Conservation (phyloP, 257 asterid species). For the Hygrophila difformis region DNA sequence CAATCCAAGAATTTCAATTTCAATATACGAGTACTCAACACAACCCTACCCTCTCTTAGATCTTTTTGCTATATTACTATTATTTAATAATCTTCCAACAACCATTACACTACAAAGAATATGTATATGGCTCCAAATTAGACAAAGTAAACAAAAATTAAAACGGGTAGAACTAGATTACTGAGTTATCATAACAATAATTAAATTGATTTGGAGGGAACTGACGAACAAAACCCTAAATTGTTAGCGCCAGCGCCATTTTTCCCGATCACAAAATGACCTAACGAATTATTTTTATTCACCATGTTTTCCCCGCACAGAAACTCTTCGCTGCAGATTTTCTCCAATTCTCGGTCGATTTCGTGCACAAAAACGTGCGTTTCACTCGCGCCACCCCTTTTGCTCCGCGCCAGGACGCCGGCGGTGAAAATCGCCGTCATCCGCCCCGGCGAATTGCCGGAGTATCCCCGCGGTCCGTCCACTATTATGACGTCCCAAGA, state of each 20-base stretch:
- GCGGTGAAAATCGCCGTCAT: slow-evolving; percentile 73
- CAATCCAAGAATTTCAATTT: no score
- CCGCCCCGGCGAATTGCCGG: slow-evolving; percentile 53
- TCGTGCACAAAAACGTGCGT: slow-evolving; percentile 79
- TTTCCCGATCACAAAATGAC: slow-evolving; percentile 60
- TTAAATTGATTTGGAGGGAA: no score
- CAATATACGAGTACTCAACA: no score
- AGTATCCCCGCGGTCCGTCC: slow-evolving; percentile 67
- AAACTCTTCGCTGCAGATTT: slow-evolving; percentile 51
- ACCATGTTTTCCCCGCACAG: slow-evolving; percentile 53
- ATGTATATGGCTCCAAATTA: no score
- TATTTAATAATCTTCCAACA: no score
- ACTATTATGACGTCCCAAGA: slow-evolving; percentile 70
- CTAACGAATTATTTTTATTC: slow-evolving; percentile 33
- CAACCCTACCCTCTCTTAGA: no score
- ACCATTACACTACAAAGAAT: no score
- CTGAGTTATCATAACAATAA: no score
- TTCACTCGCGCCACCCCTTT: slow-evolving; percentile 31
- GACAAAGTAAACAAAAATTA: no score
- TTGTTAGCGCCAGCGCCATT: slow-evolving; percentile 18
- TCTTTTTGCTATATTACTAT: no score
- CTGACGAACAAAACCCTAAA: slow-evolving; percentile 45
- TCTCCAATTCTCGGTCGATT: slow-evolving; percentile 52
- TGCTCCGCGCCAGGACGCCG: slow-evolving; percentile 73
- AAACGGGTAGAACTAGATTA: no score